Conservation (phyloP, 192 early-diverging fungal genomes). For the Spizellomyces sp. region DNA sequence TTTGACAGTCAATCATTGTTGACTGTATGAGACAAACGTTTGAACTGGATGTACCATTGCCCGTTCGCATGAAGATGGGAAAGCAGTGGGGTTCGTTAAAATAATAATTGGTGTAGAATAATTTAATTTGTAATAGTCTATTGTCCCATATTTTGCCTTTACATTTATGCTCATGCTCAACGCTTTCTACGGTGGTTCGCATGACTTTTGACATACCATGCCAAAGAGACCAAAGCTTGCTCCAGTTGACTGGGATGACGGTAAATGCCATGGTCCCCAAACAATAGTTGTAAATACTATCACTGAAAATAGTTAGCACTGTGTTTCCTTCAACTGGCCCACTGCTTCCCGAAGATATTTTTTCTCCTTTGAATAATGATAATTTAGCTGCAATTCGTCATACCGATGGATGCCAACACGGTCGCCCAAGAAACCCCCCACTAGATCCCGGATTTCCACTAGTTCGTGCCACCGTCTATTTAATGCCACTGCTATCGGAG, state of each 20-base stretch:
- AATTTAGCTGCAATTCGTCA: slow-evolving; percentile 22
- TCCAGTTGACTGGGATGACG: too few species aligned
- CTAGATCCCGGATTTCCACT: slow-evolving; percentile 24
- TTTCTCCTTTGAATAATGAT: slow-evolving; percentile 46
- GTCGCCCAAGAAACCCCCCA: slow-evolving; percentile 18
- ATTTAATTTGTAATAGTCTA: too few species aligned
- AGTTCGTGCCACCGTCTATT: slow-evolving; percentile 20
- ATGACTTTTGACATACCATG: too few species aligned
- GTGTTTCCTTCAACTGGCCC: too few species aligned
- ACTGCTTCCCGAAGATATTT: slow-evolving; percentile 3
- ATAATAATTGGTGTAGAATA: not conserved
- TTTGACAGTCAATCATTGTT: slow-evolving; percentile 1
- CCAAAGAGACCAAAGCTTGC: too few species aligned
- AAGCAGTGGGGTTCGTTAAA: slow-evolving; percentile 9
- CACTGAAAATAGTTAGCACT: too few species aligned
- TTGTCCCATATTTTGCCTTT: too few species aligned
- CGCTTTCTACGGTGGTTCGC: too few species aligned
- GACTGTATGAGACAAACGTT: slow-evolving; percentile 21
- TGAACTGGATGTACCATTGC: slow-evolving; percentile 12
- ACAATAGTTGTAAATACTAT: too few species aligned
- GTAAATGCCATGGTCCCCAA: too few species aligned
- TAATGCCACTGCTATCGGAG: slow-evolving; percentile 9
- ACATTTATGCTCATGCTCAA: too few species aligned
- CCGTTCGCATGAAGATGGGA: slow-evolving; percentile 15
- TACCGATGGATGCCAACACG: slow-evolving; percentile 17